Evolutionary conservation across 2,329 filamentous ascomycete species (phyloP), one percentile per base, ranked within the genome.

Genomic region (Leptographium procerum): DNA sequence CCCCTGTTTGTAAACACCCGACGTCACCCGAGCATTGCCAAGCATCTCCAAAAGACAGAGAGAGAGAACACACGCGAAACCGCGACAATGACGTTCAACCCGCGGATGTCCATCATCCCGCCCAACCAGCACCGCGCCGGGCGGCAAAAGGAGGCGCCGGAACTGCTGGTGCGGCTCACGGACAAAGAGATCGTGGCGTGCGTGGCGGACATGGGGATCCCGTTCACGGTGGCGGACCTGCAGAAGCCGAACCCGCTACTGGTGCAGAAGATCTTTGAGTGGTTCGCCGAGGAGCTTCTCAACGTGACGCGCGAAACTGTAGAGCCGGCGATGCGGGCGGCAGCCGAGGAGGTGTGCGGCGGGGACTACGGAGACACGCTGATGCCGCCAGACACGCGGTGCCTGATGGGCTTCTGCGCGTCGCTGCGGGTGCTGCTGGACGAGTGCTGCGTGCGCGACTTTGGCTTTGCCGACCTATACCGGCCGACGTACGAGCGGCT

Each of bases 211-310:
- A 96, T 97, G 67, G 92, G 92, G 60, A 91, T 97, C 66, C 85
- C 84, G 31, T 96, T 97, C 72, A 88, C 84, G 40, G 78, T 91
- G 22, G 83, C 87, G 61, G 92, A 99, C 73, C 81, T 99, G 47
- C 85, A 92, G 66, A 97, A 96, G 69, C 94, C 94, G 6, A 96
- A 96, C 66, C 87, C 94, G 3, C 83, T 92, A 61, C 91, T 96
- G 68, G 91, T 97, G 57, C 94, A 99, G 73, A 91, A 94, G 77
- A 91, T 99, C 56, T 95, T 97, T 69, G 94, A 99, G 78, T 95
- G 91, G 87, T 94, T 99, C 66, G 91, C 91, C 60, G 91, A 96
- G 69, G 79, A 96, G 22, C 82, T 97, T 31, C 89, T 96, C 76
- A 96, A 96, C 74, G 87, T 89, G 57, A 96, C 91, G 40, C 88